phyloP scores from a whole-genome alignment of 306 rosid genomes.

The Fragaria vesca region DNA sequence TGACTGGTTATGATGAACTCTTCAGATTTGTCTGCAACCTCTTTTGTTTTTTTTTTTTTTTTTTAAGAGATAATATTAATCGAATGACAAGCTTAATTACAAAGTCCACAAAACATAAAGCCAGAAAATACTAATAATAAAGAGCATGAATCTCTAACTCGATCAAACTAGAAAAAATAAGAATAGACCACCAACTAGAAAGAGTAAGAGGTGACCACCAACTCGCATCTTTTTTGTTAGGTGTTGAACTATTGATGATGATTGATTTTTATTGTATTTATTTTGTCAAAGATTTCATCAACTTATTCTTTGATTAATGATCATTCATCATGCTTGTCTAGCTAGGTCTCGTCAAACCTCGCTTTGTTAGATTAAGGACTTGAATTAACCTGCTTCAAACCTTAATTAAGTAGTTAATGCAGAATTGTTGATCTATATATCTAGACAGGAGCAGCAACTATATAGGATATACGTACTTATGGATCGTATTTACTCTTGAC shows the following conservation, averaged over 20 bases:
- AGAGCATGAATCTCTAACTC: too few relatives aligned
- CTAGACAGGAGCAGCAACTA: background rate
- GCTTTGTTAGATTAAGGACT: background rate
- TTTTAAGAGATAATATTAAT: too few relatives aligned
- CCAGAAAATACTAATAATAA: too few relatives aligned
- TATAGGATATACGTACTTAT: background rate
- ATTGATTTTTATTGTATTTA: background rate
- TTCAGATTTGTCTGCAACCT: background rate
- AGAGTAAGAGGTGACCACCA: too few relatives aligned
- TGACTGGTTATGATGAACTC: constrained; percentile 3
- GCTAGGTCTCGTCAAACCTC: background rate
- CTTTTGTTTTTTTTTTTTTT: background rate
- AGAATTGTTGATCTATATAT: background rate
- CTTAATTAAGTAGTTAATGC: background rate
- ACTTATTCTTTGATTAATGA: background rate
- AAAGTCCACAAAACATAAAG: accelerated
- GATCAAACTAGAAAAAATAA: too few relatives aligned
- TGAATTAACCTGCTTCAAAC: background rate
- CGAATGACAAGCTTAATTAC: accelerated
- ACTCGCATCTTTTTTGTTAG: background rate
- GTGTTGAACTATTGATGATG: background rate
- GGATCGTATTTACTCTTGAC: background rate
- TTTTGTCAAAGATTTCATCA: constrained; percentile 8
- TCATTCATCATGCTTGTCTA: background rate
- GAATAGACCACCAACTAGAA: too few relatives aligned